phyloP scores from a whole-genome alignment of 768 basidiomycete genomes.

The Amyloporia xantha region DNA sequence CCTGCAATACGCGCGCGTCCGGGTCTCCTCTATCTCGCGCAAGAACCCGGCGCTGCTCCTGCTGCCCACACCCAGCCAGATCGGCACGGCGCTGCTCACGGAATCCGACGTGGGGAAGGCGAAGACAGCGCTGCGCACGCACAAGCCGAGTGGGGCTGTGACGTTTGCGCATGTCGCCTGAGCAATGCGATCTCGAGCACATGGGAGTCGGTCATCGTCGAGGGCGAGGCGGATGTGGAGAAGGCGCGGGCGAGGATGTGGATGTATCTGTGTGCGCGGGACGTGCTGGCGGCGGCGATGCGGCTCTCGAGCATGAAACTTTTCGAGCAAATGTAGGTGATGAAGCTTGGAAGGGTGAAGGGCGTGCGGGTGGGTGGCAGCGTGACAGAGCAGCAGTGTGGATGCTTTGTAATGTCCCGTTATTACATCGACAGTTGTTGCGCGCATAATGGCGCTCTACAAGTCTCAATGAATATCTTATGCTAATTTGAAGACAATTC shows the following conservation, averaged over 20 bases:
- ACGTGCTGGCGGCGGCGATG: constrained; percentile 87
- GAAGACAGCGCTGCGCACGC: constrained; percentile 72
- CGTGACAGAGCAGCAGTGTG: no score
- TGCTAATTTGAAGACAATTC: no score
- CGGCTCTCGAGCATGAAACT: constrained; percentile 82
- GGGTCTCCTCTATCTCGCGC: constrained; percentile 82
- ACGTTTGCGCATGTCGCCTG: constrained; percentile 81
- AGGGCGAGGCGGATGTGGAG: constrained; percentile 68
- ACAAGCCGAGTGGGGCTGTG: constrained; percentile 87
- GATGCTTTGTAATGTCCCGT: no score
- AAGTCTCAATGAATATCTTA: no score
- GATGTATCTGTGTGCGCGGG: constrained; percentile 82
- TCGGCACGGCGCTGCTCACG: constrained; percentile 60
- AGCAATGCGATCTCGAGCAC: constrained; percentile 86
- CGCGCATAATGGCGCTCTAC: no score
- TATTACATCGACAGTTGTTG: no score
- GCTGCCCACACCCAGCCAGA: constrained; percentile 60
- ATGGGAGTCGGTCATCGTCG: constrained; percentile 87
- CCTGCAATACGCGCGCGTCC: constrained; percentile 95
- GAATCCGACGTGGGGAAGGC: constrained; percentile 88
- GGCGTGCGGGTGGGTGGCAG: no score
- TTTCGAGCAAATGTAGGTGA: constrained; percentile 79
- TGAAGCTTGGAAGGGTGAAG: no score
- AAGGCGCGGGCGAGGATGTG: constrained; percentile 83
- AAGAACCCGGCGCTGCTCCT: constrained; percentile 87